phyloP scores from a whole-genome alignment of 192 early-diverging fungal species.

The Entrophospora sp. region DNA sequence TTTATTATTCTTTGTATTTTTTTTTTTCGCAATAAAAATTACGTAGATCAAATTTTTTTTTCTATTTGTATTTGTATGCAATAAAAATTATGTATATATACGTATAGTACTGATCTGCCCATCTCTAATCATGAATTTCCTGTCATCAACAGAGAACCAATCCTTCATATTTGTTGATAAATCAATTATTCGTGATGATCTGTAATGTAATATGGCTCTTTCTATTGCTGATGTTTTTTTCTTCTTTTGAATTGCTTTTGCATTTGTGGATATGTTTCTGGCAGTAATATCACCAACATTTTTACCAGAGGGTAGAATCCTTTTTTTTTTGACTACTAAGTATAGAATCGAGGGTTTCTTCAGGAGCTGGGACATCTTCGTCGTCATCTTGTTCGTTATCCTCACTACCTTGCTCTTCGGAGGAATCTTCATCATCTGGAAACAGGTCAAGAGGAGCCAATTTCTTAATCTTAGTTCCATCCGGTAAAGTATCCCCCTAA shows the following conservation, averaged over 20 bases:
- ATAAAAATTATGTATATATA: too few species aligned
- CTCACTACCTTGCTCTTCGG: neutral
- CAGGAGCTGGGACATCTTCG: neutral
- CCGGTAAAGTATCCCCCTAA: neutral
- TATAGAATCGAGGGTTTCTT: slow-evolving; percentile 6
- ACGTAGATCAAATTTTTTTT: too few species aligned
- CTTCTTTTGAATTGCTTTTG: slow-evolving; percentile 10
- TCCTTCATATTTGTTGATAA: slow-evolving; percentile 12
- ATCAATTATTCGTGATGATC: slow-evolving; percentile 18
- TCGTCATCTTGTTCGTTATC: slow-evolving; percentile 13
- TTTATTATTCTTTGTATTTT: too few species aligned
- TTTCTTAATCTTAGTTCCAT: slow-evolving; percentile 5
- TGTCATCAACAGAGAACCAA: slow-evolving; percentile 16
- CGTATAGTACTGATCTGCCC: too few species aligned
- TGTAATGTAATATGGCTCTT: slow-evolving; percentile 17
- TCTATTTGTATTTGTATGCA: too few species aligned
- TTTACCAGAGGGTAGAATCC: slow-evolving; percentile 13
- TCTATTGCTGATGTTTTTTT: slow-evolving; percentile 7
- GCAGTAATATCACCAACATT: slow-evolving; percentile 13
- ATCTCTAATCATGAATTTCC: slow-evolving; percentile 15
- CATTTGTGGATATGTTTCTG: slow-evolving; percentile 8
- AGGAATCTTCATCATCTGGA: slow-evolving; percentile 2
- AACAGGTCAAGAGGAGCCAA: neutral
- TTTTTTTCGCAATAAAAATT: too few species aligned
- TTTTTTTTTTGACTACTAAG: neutral